phyloP scores from a whole-genome alignment of 1,284 basidiomycete genomes.

The Entoloma clypeatum region DNA sequence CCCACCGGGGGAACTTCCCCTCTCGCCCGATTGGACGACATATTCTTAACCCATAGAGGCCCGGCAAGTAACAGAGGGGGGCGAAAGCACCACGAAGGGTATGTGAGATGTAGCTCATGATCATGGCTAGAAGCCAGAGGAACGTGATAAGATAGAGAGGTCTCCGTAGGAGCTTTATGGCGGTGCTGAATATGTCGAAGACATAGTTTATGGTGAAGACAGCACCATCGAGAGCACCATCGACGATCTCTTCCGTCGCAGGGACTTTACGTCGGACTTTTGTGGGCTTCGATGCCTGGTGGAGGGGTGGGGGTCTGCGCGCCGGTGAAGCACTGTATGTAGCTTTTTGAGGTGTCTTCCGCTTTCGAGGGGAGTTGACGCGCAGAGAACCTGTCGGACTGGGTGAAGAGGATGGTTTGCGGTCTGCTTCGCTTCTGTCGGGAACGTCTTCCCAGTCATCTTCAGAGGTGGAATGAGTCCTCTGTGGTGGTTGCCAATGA shows the following conservation, averaged over 20 bases:
- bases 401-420: constrained; percentile 6
- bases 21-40: constrained; percentile 32
- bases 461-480: constrained; percentile 12
- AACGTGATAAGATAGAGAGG: constrained; percentile 56
- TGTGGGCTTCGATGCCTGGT: constrained; percentile 8
- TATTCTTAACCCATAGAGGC: constrained; percentile 44
- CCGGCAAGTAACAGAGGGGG: constrained; percentile 60
- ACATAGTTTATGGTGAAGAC: constrained; percentile 38
- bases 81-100: constrained; percentile 44
- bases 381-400: constrained; percentile 16
- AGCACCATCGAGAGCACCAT: constrained; percentile 24
- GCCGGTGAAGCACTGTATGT: constrained; percentile 13
- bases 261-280: constrained; percentile 6
- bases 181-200: constrained; percentile 41
- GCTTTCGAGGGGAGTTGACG: constrained; percentile 18
- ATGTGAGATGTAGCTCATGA: constrained; percentile 36
- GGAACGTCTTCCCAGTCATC: constrained; percentile 22
- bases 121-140: constrained; percentile 44
- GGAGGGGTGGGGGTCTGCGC: constrained; percentile 12
- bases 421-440: constrained; percentile 13
- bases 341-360: constrained; percentile 13
- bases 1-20: constrained; percentile 30
- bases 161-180: constrained; percentile 46
- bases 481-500: constrained; percentile 3
- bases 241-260: constrained; percentile 20